These are phyloP conservation scores for Trichoderma citrinoviride DNA, from an alignment of 2,329 filamentous ascomycete genomes.

Conservation along the genomic window DNA sequence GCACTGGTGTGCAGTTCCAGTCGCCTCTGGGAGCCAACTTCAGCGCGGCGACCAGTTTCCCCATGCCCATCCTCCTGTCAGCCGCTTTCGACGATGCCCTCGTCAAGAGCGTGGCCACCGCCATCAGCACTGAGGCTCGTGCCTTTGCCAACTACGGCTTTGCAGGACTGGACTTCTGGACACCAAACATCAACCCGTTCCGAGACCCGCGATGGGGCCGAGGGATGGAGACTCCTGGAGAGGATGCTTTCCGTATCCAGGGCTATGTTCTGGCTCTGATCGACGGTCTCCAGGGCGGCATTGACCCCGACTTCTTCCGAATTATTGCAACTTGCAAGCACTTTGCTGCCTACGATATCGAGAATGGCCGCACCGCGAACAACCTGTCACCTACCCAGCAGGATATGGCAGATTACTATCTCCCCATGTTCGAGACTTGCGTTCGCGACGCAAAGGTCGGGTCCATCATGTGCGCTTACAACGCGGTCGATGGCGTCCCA, in stretches of 20 bases:
- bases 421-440: constrained; percentile 63
- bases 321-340: constrained; percentile 59
- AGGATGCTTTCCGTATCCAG: constrained; percentile 51
- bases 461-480: constrained; percentile 63
- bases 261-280: constrained; percentile 53
- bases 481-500: constrained; percentile 64
- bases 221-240: constrained; percentile 59
- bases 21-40: constrained; percentile 38
- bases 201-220: constrained; percentile 62
- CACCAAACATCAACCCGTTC: constrained; percentile 66
- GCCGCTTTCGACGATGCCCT: constrained; percentile 64
- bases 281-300: constrained; percentile 47
- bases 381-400: constrained; percentile 57
- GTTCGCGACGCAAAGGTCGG: constrained; percentile 55
- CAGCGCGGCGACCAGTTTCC: constrained; percentile 62
- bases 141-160: constrained; percentile 62
- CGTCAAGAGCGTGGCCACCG: constrained; percentile 53
- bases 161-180: constrained; percentile 59
- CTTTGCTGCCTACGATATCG: constrained; percentile 57
- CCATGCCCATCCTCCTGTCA: constrained; percentile 60
- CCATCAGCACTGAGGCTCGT: constrained; percentile 59
- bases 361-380: constrained; percentile 52
- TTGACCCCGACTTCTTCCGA: constrained; percentile 29
- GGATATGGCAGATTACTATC: constrained; percentile 66
- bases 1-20: constrained; percentile 46